Base-by-base conservation (phyloP, 1,139 yeast species). In the Scheffersomyces illinoinensis region DNA sequence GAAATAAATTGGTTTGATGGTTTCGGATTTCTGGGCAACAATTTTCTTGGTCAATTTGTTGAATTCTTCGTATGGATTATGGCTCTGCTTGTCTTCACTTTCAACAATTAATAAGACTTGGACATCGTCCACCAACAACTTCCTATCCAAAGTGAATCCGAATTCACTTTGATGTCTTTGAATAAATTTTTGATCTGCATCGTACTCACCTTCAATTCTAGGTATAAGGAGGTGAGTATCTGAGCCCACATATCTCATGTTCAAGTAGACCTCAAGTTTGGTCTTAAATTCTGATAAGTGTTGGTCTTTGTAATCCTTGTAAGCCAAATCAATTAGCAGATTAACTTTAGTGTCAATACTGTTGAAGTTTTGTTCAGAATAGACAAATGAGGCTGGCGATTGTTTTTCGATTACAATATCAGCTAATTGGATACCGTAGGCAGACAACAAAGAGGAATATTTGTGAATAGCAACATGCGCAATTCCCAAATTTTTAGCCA, bases 161-260 rank as follows among this genome's bases (percentile, higher is more conserved):
- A 78, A 79, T 60, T 79, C 84, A 43, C 63, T 64, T 53, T 67
- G 65, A 61, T 79, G 82, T 62, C 78, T 72, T 14, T 66, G 62
- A 24, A 78, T 64, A 59, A 79, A 79, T 53, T 63, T 66, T 17
- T 61, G 53, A 54, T 68, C 76, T 18, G 77, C 73, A 62, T 72
- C 65, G 46, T 68, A 59, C 7, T 63, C 68, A 5, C 66, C 70
- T 4, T 63, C 66, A 1, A 43, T 52, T 46, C 69, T 69, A 3
- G 73, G 73, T 48, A 91, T 85, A 88, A 93, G 89, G 62, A 93
- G 77, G 53, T 89, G 88, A 2, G 97, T 89, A 69, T 93, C 98
- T 19, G 97, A 89, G 6, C 98, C 98, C 61, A 86, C 85, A 71
- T 91, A 93, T 67, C 96, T 82, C 81, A 93, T 78, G 69, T 93